Evolutionary conservation across 257 asterid species (phyloP), one percentile per base, ranked within the genome.

Genomic region (Dorcoceras hygrometricum): DNA sequence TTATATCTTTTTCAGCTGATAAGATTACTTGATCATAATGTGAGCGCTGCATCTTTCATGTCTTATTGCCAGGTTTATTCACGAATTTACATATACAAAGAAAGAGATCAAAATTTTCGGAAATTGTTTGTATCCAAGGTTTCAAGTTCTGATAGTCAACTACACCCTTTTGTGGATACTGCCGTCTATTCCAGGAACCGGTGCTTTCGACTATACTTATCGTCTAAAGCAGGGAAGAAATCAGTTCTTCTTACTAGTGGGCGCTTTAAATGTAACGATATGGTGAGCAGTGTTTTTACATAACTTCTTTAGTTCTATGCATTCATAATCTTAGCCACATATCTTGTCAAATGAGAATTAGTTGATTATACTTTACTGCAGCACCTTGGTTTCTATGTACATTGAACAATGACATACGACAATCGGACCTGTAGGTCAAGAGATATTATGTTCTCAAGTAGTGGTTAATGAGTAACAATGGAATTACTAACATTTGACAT

Each of bases 151-250:
- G 82, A 81, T 64, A 71, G 66, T 24, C 78, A 70, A 53, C 23
- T 66, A 67, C 88, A 83, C 25, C 82, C 81, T 70, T 93, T 93
- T 75, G 94, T 93, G 76, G 99, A 93, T 79, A 82, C 90, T 77
- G 97, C 99, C 59, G 99, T 93, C 67, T 93, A 93, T 79, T 36
- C 97, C 60, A 84, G 99, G 82, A 93, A 93, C 67, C 97, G 99
- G 63, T 90, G 96, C 81, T 93, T 93, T 78, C 95, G 99, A 74
- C 81, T 93, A 65, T 87, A 84, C 62, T 80, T 93, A 60, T 93
- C 99, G 58, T 93, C 99, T 34, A 93, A 93, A 85, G 96, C 99
- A 27, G 92, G 97, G 80, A 93, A 90, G 78, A 82, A 57, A 57
- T 88, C 94, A 24, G 62, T 87, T 76, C 99, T 93, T 76, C 59